These are phyloP conservation scores for Gyromitra esculenta DNA, from an alignment of 2,329 filamentous ascomycete species.

Conservation along the genomic window DNA sequence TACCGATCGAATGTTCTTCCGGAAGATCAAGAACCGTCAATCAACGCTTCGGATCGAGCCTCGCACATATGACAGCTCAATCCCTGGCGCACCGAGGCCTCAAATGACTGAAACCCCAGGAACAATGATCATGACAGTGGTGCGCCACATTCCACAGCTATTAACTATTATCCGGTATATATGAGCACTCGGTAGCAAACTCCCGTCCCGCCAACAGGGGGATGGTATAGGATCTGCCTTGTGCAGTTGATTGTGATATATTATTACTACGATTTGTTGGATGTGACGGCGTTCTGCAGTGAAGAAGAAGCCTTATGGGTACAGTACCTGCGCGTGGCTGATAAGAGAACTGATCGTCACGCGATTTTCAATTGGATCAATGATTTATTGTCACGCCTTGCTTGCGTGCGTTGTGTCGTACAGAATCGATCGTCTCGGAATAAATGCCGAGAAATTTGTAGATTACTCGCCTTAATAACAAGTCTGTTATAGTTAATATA, in stretches of 20 bases:
- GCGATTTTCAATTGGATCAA: slow-evolving; percentile 7
- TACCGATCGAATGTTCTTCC: background rate
- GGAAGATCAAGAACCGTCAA: slow-evolving; percentile 4
- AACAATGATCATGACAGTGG: background rate
- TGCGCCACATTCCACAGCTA: background rate
- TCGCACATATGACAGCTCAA: background rate
- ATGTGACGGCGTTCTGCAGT: background rate
- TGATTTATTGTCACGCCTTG: slow-evolving; percentile 14
- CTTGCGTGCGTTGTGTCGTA: background rate
- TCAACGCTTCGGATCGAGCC: slow-evolving; percentile 3
- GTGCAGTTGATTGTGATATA: background rate
- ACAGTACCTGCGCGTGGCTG: background rate
- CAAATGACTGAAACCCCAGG: background rate
- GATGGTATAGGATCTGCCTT: background rate
- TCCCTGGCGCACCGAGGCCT: background rate
- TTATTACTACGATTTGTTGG: background rate
- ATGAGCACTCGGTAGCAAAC: background rate
- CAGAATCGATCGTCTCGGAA: slow-evolving; percentile 13
- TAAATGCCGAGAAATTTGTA: slow-evolving; percentile 15
- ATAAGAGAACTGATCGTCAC: slow-evolving; percentile 33
- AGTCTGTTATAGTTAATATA: background rate
- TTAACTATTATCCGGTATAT: background rate
- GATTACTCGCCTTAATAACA: background rate
- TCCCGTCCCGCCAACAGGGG: background rate
- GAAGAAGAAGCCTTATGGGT: background rate